Percentiles rank a stretch among this genome's conserved stretches.
phyloP scores from a whole-genome alignment of 352 stramenopile species.

The Pythium phragmitis region DNA sequence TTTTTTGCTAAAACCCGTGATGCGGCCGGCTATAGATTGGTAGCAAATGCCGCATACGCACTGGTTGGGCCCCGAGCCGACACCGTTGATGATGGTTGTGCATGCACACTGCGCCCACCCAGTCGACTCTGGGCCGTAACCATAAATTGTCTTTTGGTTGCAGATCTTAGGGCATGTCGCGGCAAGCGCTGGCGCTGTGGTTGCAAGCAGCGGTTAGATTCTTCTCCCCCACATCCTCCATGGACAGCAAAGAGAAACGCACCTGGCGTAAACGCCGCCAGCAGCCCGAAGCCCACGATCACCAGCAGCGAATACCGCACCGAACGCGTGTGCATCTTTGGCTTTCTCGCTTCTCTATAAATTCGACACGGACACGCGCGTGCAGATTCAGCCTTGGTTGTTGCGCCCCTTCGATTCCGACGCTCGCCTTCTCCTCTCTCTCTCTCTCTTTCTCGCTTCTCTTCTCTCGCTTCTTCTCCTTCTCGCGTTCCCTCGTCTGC shows the following conservation, averaged over 20 bases:
- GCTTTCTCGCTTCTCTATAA: conserved; percentile 2
- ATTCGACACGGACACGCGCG: no score
- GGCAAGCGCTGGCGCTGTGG: conserved; percentile 2
- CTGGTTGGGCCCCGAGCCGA: conserved; percentile 3
- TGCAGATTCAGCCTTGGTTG: background rate
- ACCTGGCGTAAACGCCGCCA: conserved; percentile 6
- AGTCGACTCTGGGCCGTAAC: background rate
- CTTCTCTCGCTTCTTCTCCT: conserved; percentile 3
- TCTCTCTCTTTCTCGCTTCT: background rate
- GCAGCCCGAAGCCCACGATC: conserved; percentile 2
- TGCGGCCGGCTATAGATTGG: background rate
- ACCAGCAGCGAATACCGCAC: background rate
- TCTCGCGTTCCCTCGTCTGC: background rate
- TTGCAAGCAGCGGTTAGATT: background rate
- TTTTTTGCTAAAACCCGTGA: conserved; percentile 8
- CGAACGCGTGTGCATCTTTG: background rate
- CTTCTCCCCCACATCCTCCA: background rate
- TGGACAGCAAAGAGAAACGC: background rate
- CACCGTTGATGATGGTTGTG: background rate
- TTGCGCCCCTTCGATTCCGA: background rate
- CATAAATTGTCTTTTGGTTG: conserved; percentile 9
- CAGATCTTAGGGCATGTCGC: conserved; percentile 14
- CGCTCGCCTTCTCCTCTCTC: background rate
- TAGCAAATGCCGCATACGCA: conserved; percentile 25
- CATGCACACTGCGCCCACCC: conserved; percentile 5